These are phyloP conservation scores for Tolypocladium tropicale DNA, from an alignment of 2,329 filamentous ascomycete genomes.

Conservation along the genomic window DNA sequence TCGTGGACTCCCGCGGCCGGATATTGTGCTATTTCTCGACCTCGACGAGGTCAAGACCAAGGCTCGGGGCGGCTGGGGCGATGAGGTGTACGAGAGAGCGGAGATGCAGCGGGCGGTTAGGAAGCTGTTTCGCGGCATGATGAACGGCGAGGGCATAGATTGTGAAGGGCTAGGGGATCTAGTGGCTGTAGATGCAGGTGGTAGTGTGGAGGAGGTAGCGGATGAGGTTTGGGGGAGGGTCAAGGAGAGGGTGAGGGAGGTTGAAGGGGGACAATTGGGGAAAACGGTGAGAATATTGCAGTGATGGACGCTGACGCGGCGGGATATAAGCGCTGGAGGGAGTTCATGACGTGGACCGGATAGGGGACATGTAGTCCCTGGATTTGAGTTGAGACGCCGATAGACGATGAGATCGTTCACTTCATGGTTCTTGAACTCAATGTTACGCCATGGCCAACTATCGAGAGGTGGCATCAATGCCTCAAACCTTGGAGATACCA, in stretches of 20 bases:
- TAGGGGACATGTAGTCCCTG: no score
- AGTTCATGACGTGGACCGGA: no score
- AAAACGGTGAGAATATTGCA: constrained; percentile 31
- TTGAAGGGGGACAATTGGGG: constrained; percentile 39
- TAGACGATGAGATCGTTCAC: no score
- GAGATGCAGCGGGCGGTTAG: constrained; percentile 75
- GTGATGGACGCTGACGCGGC: neutral
- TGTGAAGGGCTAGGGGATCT: constrained; percentile 41
- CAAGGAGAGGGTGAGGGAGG: constrained; percentile 32
- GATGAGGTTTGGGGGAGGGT: constrained; percentile 45
- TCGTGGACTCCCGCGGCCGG: constrained; percentile 75
- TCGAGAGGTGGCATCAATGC: no score
- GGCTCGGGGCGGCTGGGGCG: constrained; percentile 75
- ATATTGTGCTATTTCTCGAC: constrained; percentile 80
- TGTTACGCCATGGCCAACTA: no score
- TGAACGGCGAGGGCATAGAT: constrained; percentile 11
- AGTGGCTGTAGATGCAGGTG: constrained; percentile 42
- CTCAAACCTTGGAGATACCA: no score
- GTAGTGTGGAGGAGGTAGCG: constrained; percentile 44
- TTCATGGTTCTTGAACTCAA: no score
- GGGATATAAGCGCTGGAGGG: neutral
- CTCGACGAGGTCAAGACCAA: constrained; percentile 64
- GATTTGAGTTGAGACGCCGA: neutral
- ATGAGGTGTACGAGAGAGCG: constrained; percentile 77
- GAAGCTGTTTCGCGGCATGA: constrained; percentile 55